Conservation (phyloP, 1,284 basidiomycete species). For the Pholiota adiposa region DNA sequence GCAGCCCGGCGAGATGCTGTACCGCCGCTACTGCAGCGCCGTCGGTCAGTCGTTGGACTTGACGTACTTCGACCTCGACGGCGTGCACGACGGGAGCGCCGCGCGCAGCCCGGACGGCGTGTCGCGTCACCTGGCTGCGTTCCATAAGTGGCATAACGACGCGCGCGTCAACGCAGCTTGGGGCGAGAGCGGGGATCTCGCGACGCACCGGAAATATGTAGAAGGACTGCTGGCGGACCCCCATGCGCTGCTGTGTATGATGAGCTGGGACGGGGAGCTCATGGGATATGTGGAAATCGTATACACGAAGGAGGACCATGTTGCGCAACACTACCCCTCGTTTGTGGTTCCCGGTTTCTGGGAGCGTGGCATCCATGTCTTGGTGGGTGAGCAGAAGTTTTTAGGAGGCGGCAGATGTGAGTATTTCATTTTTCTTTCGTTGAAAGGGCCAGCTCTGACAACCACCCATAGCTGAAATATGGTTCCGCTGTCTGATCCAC, state of each 20-base stretch:
- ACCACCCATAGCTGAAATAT: slow-evolving; percentile 41
- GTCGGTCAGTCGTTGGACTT: slow-evolving; percentile 49
- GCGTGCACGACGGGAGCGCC: slow-evolving; percentile 27
- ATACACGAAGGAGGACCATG: slow-evolving; percentile 56
- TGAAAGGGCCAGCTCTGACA: background rate
- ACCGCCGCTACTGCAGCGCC: slow-evolving; percentile 49
- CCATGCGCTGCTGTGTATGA: slow-evolving; percentile 48
- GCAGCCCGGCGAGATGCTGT: slow-evolving; percentile 46
- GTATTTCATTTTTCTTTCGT: slow-evolving; percentile 22
- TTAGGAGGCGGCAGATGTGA: slow-evolving; percentile 45
- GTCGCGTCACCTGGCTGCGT: slow-evolving; percentile 47
- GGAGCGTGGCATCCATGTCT: slow-evolving; percentile 53
- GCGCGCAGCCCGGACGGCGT: slow-evolving; percentile 8
- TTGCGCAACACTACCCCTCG: slow-evolving; percentile 41
- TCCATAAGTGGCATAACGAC: slow-evolving; percentile 58
- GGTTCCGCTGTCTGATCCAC: slow-evolving; percentile 50
- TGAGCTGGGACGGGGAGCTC: slow-evolving; percentile 56
- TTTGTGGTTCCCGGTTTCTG: slow-evolving; percentile 44
- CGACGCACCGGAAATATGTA: slow-evolving; percentile 53
- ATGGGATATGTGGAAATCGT: slow-evolving; percentile 59
- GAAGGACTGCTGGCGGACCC: slow-evolving; percentile 43
- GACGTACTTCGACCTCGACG: slow-evolving; percentile 45
- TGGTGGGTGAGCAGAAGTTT: slow-evolving; percentile 55
- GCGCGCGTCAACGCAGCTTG: slow-evolving; percentile 53
- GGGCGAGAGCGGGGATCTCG: slow-evolving; percentile 52